phyloP scores from a whole-genome alignment of 208 protist genomes.

The Acanthamoeba sp. region DNA sequence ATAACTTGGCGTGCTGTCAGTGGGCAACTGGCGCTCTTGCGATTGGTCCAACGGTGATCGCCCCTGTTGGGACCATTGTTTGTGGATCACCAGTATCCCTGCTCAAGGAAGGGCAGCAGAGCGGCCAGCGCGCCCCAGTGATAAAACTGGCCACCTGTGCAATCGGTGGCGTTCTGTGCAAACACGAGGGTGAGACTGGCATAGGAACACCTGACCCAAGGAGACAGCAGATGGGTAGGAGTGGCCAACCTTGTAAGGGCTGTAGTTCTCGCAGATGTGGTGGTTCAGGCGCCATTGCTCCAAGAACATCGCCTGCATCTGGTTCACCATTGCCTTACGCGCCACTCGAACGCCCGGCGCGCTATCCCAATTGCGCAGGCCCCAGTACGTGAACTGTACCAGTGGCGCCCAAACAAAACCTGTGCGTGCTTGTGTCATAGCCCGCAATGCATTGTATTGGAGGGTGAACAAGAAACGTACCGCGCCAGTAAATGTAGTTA shows the following conservation, averaged over 20 bases:
- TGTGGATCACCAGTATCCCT: background rate
- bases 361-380: background rate
- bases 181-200: too few relatives aligned
- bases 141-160: background rate
- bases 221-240: background rate
- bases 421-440: background rate
- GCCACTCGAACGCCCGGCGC: background rate
- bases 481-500: conserved; percentile 5
- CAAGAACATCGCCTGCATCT: conserved; percentile 34
- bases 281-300: background rate
- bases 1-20: too few relatives aligned
- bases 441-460: too few relatives aligned
- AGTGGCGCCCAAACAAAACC: background rate
- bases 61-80: too few relatives aligned
- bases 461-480: background rate
- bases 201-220: background rate
- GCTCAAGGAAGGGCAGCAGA: background rate
- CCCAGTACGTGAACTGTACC: background rate
- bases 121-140: background rate
- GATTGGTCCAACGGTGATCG: too few relatives aligned
- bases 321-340: background rate
- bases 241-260: background rate
- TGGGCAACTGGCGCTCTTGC: too few relatives aligned
- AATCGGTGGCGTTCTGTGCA: conserved; percentile 13
- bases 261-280: conserved; percentile 34